Percentiles rank a stretch among this genome's conserved stretches.
Evolutionary conservation across 225 moss, liverwort and hornwort species (phyloP).

Genomic region (Marchantia paleacea): DNA sequence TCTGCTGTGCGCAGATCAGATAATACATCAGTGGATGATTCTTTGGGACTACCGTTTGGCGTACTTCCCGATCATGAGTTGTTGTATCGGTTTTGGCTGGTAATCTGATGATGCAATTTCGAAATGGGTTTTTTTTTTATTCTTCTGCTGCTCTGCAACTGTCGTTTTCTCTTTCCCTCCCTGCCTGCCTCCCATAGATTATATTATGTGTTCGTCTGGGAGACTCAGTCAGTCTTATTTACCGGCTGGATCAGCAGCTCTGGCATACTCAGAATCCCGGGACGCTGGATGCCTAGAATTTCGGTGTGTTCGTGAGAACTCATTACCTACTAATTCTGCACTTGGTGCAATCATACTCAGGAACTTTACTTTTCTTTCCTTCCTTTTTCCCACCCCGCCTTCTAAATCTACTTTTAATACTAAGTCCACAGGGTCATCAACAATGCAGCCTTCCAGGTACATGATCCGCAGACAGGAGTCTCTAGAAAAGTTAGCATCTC

Average conservation of each 20-base stretch:
- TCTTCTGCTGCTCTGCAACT: not conserved
- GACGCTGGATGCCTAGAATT: not conserved
- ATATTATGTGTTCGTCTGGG: not conserved
- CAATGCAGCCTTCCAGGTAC: not conserved
- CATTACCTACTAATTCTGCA: not conserved
- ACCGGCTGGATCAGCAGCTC: not conserved
- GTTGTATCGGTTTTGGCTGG: not conserved
- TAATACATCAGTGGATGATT: not conserved
- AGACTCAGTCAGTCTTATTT: not conserved
- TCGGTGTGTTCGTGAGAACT: not conserved
- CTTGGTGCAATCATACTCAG: not conserved
- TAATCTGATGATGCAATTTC: not conserved
- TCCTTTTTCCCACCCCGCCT: not conserved
- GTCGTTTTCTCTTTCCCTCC: not conserved
- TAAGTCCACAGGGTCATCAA: not conserved
- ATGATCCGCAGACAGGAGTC: not conserved
- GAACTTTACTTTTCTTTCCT: not conserved
- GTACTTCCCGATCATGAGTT: not conserved
- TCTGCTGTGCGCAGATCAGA: no score
- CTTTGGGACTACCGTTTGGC: not conserved
- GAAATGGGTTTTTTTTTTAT: not conserved
- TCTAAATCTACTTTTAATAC: not conserved
- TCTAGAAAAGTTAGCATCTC: constrained; percentile 3
- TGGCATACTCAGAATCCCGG: not conserved
- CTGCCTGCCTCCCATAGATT: not conserved